Evolutionary conservation across 2,329 filamentous ascomycete genomes (phyloP), one percentile per base, ranked within the genome.

Genomic region (Fusarium sp.): DNA sequence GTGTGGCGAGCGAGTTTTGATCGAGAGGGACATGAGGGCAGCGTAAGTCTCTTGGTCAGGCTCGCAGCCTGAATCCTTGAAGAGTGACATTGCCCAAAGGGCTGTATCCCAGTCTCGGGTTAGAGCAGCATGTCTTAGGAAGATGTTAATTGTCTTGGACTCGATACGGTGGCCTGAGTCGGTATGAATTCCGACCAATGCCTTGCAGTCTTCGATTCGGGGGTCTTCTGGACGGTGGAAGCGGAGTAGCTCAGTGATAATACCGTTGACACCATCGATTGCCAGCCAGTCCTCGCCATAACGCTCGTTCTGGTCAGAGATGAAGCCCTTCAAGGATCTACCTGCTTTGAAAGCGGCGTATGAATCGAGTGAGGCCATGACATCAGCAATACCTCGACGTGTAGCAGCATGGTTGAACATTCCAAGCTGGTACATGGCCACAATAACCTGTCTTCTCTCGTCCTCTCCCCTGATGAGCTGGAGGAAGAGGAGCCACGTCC

Each of bases 381-480:
- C 77, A 13, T 71, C 68, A 5, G 84, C 82, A 24, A 87, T 76
- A 11, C 74, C 74, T 9, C 76, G 77, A 9, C 81, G 75, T 2
- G 79, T 80, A 1, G 70, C 69, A 0, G 76, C 75, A 24, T 80
- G 77, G 9, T 78, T 72, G 40, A 87, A 77, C 49, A 86, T 77
- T 24, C 81, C 82, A 19, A 80, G 76, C 36, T 80, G 74, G 56
- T 83, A 77, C 84, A 87, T 87, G 58, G 78, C 77, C 14, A 80
- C 79, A 31, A 87, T 73, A 31, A 85, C 76, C 67, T 84, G 82
- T 24, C 81, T 80, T 52, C 80, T 79, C 50, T 84, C 81, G n/a
- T 87, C 84, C 73, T 90, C 88, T 13, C 85, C 85, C 75, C 88
- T 85, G 59, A 91, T 85, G 44, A 87, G 78, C n/a, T 78, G 75